Percentiles rank a stretch among this genome's conserved stretches.
Conservation (phyloP, 73 alveolate species). For the Paramecium caudatum region DNA sequence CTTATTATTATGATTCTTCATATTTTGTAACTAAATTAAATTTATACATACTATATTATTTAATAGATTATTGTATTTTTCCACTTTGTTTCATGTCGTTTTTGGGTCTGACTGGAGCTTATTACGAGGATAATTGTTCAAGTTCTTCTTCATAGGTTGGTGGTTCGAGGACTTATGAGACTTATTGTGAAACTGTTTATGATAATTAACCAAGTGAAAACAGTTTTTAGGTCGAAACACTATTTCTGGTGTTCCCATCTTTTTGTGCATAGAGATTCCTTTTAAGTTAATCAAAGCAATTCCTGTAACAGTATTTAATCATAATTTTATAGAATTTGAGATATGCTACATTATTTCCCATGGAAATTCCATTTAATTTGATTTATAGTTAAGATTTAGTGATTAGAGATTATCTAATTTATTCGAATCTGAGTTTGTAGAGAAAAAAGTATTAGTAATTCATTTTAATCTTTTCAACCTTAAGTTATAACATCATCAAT, state of each 20-base stretch:
- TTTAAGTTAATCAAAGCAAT: neutral
- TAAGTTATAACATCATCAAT: neutral
- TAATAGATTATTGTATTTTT: neutral
- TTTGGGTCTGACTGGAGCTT: neutral
- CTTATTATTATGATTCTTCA: neutral
- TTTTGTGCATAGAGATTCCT: neutral
- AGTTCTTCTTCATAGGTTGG: neutral
- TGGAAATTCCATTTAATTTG: neutral
- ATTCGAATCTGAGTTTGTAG: neutral
- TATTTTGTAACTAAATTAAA: neutral
- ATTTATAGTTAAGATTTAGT: neutral
- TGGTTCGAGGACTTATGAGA: neutral
- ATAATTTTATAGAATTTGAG: neutral
- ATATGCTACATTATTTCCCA: neutral
- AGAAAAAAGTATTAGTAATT: neutral
- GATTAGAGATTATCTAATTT: constrained; percentile 1
- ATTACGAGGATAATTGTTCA: neutral
- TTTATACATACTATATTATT: neutral
- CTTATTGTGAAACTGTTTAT: constrained; percentile 8
- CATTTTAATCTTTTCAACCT: neutral
- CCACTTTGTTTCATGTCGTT: neutral
- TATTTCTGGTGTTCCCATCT: neutral
- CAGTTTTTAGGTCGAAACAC: neutral
- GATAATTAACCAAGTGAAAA: constrained; percentile 28
- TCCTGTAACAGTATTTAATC: neutral